Base-by-base conservation (phyloP, 2,329 filamentous ascomycete species). In the Calonectria pteridis region DNA sequence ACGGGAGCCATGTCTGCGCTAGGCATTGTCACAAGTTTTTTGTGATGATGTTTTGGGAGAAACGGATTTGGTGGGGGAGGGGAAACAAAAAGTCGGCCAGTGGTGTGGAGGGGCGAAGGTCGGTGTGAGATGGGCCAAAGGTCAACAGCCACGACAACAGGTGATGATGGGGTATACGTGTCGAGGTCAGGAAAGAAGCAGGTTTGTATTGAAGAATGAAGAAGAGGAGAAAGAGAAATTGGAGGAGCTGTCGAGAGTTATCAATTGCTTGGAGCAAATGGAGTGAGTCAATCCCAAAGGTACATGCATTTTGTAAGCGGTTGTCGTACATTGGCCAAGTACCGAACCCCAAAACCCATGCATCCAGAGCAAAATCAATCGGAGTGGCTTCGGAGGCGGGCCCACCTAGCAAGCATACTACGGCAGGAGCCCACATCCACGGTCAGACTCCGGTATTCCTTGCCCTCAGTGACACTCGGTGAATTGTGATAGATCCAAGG, bases 1-100 rank as follows among this genome's bases (percentile, higher is more conserved):
- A 86, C 83, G 68, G 85, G 83, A 70, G 81, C 80, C 80, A 85
- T 84, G 64, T 86, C 84, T 75, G 84, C 77, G 78, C 84, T 84
- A 73, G 86, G 83, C 86, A 79, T 78, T 70, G 64, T 72, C 69
- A 71, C 59, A 73, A 67, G 73, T 65, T 71, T 72, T 72, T 79
- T 69, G 73, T 70, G 74, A 14, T 73, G 33, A 23, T 77, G 69
- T 74, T 76, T 73, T 66, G 66, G 58, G 50, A 63, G 51, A 49
- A 40, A 46, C 69, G 63, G 59, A 51, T 69, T 73, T 73, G 71
- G 71, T 73, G 71, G 71, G 71, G 71, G 71, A 73, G 70, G 69
- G 66, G 69, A 59, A 69, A 50, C 59, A 49, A 62, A 58, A 73
- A 69, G 20, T 43, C 18, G 69, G 23, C 23, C 23, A 33, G 69